phyloP scores from a whole-genome alignment of 768 basidiomycete species.

The Hypholoma sublateritium region DNA sequence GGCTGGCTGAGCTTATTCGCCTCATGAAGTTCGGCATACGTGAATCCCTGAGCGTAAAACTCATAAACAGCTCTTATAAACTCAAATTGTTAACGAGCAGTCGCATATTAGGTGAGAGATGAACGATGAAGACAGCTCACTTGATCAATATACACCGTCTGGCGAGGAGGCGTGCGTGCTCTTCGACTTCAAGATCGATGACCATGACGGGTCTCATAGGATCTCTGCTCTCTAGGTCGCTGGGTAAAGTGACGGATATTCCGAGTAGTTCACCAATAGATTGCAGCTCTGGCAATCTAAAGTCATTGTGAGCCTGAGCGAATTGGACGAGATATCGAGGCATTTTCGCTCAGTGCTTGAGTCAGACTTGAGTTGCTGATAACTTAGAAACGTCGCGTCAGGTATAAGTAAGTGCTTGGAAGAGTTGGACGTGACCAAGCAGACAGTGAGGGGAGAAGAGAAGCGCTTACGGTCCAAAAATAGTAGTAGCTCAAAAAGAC shows the following conservation, averaged over 20 bases:
- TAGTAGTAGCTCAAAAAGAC: background rate
- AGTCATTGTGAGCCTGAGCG: constrained; percentile 79
- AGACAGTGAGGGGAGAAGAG: too few relatives aligned
- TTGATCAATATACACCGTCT: constrained; percentile 81
- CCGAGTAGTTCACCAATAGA: constrained; percentile 76
- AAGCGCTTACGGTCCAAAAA: background rate
- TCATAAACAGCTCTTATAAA: constrained; percentile 68
- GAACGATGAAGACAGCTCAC: constrained; percentile 51
- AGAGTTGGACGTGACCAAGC: too few relatives aligned
- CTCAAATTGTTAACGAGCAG: constrained; percentile 2
- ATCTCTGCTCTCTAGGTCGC: constrained; percentile 45
- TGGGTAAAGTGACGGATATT: constrained; percentile 56
- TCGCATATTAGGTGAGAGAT: constrained; percentile 1
- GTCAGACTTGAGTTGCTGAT: background rate
- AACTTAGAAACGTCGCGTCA: background rate
- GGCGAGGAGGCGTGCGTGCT: constrained; percentile 73
- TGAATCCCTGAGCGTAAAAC: constrained; percentile 69
- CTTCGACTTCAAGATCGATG: constrained; percentile 64
- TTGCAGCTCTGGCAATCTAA: constrained; percentile 78
- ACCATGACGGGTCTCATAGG: constrained; percentile 72
- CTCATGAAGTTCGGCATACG: constrained; percentile 71
- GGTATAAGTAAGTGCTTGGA: background rate
- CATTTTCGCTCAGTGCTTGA: constrained; percentile 19
- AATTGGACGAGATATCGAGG: constrained; percentile 63
- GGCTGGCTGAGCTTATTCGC: constrained; percentile 40